These are phyloP conservation scores for Termitomyces sp. DNA, from an alignment of 768 basidiomycete species.

Conservation along the genomic window DNA sequence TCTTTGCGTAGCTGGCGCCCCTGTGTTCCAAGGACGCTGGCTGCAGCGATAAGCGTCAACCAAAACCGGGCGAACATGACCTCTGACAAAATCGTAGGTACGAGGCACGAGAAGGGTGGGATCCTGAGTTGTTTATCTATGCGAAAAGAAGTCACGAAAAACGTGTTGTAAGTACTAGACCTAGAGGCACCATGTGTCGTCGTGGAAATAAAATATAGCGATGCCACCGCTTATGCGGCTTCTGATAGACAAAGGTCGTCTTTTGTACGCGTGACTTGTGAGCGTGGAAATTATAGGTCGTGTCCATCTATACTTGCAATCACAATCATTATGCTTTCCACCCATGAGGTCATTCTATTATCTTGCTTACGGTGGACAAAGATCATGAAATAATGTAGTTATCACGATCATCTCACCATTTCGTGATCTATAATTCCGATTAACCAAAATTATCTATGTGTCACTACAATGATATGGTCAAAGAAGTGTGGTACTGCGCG, in stretches of 20 bases:
- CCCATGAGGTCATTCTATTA: not conserved
- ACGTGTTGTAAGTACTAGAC: not conserved
- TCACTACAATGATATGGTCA: not conserved
- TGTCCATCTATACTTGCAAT: constrained; percentile 1
- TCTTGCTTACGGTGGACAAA: not conserved
- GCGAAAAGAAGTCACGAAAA: not conserved
- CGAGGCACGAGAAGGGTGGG: not conserved
- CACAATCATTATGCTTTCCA: not conserved
- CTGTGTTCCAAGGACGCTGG: constrained; percentile 13
- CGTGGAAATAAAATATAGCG: not conserved
- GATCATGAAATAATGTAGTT: not conserved
- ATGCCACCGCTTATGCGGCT: not conserved
- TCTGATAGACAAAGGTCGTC: not conserved
- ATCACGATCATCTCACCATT: not conserved
- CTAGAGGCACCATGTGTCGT: not conserved
- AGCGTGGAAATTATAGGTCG: not conserved
- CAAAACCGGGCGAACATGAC: constrained; percentile 12
- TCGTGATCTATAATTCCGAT: not conserved
- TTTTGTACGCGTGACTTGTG: not conserved
- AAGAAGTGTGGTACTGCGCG: not conserved
- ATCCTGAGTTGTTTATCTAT: not conserved
- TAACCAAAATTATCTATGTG: not conserved
- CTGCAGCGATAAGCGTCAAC: constrained; percentile 14
- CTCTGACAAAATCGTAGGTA: not conserved
- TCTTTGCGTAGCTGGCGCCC: constrained; percentile 32